A percentile compares a stretch with the other conserved stretches of the same genome.
Conservation (phyloP, 1,284 basidiomycete genomes). For the Phellopilus nigrolimitatus region DNA sequence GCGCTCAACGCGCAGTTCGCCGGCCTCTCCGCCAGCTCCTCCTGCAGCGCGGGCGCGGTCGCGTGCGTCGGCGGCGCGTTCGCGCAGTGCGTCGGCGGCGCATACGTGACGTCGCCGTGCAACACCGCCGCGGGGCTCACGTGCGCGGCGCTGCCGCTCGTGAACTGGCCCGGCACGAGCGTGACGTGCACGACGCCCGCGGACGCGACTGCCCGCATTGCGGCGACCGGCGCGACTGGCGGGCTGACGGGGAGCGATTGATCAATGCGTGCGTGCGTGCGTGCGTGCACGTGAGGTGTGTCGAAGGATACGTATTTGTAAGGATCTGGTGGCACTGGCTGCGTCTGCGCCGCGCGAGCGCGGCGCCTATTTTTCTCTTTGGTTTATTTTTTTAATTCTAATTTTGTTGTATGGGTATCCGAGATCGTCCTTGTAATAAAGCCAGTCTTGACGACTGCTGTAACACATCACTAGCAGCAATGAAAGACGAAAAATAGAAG, state of each 20-base stretch:
- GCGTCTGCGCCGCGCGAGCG: background rate
- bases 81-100: conserved; percentile 35
- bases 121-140: conserved; percentile 27
- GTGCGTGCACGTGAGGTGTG: too few species aligned
- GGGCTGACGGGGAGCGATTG: conserved; percentile 34
- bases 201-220: conserved; percentile 40
- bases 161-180: conserved; percentile 45
- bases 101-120: conserved; percentile 38
- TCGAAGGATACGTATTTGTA: too few species aligned
- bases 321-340: too few species aligned
- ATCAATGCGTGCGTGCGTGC: background rate
- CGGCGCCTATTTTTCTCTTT: background rate
- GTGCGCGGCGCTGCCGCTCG: conserved; percentile 51
- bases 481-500: too few species aligned
- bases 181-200: conserved; percentile 40
- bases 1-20: conserved; percentile 22
- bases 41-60: conserved; percentile 34
- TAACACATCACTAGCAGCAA: too few species aligned
- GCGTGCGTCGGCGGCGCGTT: conserved; percentile 40
- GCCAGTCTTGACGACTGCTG: too few species aligned
- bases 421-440: too few species aligned
- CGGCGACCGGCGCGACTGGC: conserved; percentile 43
- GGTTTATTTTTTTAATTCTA: too few species aligned
- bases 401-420: too few species aligned
- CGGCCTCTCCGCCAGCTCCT: conserved; percentile 13